Evolutionary conservation across 1,284 basidiomycete genomes (phyloP).

Genomic region (Cystobasidiaceae sp.): DNA sequence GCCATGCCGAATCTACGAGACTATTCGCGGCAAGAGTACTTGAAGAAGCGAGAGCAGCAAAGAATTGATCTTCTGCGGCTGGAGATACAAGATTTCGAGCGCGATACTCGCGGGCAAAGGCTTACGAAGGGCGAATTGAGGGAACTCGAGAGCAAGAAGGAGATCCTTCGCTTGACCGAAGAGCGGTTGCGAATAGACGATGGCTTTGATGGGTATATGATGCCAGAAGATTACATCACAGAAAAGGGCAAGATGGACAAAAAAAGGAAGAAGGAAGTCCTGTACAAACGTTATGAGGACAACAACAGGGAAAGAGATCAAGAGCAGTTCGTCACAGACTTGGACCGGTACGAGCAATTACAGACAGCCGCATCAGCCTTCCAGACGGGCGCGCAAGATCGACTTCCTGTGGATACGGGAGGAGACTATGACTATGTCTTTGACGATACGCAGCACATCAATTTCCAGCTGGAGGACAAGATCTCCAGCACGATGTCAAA

Average conservation of each 20-base stretch:
- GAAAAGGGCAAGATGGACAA: slow-evolving; percentile 98
- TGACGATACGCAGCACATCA: slow-evolving; percentile 93
- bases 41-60: slow-evolving; percentile 91
- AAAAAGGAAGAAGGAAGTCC: slow-evolving; percentile 87
- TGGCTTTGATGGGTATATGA: slow-evolving; percentile 85
- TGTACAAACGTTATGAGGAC: slow-evolving; percentile 93
- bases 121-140: slow-evolving; percentile 74
- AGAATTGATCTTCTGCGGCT: slow-evolving; percentile 87
- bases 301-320: slow-evolving; percentile 56
- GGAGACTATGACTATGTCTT: slow-evolving; percentile 92
- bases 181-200: slow-evolving; percentile 89
- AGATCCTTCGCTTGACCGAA: slow-evolving; percentile 84
- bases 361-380: slow-evolving; percentile 87
- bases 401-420: slow-evolving; percentile 59
- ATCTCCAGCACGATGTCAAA: slow-evolving; percentile 60
- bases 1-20: slow-evolving; percentile 78
- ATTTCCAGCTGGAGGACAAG: slow-evolving; percentile 65
- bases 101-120: slow-evolving; percentile 79
- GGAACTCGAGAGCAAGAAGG: slow-evolving; percentile 86
- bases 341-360: slow-evolving; percentile 73
- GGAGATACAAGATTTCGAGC: slow-evolving; percentile 88
- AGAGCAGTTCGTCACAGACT: slow-evolving; percentile 85
- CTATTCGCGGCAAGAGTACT: slow-evolving; percentile 85
- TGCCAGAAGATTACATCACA: slow-evolving; percentile 95
- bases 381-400: slow-evolving; percentile 82